Evolutionary conservation across 2,329 filamentous ascomycete species (phyloP), one percentile per base, ranked within the genome.

Genomic region (Paraphoma chrysanthemicola): DNA sequence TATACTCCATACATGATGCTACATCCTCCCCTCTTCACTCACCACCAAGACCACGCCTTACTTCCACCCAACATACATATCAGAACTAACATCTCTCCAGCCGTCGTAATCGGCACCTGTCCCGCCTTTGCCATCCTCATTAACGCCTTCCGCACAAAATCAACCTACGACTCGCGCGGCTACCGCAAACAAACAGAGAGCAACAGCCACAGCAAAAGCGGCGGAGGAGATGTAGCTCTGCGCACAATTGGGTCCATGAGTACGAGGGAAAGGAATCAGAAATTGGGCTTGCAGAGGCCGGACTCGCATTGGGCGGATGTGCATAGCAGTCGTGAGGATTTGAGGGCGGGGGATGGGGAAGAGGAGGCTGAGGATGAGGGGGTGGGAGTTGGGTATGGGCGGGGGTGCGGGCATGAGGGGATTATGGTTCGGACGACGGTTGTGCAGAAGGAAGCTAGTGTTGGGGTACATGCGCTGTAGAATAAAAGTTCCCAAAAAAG

Each of bases 51-150:
- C n/a, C n/a, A n/a, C n/a, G n/a, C n/a, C n/a, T n/a, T n/a, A n/a
- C n/a, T n/a, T n/a, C n/a, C n/a, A n/a, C n/a, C n/a, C n/a, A n/a
- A n/a, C 23, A 23, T 5, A 23, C 28, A 6, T 17, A 17, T 45
- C 33, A 36, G 6, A 17, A 54, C 50, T 18, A 59, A 36, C 14
- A 33, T 33, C 17, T 41, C 16, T 44, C 10, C 18, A 69, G 69
- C 68, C 45, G 54, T 70, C 30, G 63, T 68, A 16, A 69, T 72
- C 49, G 69, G 68, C 33, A 70, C 68, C 47, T 62, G 62, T 51
- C 69, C 60, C 31, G 39, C 60, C 5, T 58, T 70, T 31, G 62
- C 64, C 1, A 57, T 57, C 6, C 47, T 60, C n/a, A 57, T 62
- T 6, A 66, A 48, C 39, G 42, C 39, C 48, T 29, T 44, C 23